Percentiles rank a stretch among this genome's conserved stretches.
These are phyloP conservation scores for Backusella mclennaniae DNA, from an alignment of 192 early-diverging fungal species.

Conservation along the genomic window DNA sequence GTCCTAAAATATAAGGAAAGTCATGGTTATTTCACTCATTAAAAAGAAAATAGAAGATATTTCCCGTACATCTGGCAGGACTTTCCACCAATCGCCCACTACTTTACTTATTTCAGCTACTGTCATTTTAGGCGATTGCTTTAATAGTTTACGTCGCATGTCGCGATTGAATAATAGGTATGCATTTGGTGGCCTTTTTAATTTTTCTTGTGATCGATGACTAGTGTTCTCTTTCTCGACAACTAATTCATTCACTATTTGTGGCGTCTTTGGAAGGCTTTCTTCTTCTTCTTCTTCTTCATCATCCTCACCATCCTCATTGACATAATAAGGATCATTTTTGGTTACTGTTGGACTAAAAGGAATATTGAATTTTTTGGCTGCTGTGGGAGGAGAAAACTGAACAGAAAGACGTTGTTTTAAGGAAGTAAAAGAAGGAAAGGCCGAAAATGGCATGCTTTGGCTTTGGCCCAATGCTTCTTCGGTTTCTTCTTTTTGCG, in stretches of 20 bases:
- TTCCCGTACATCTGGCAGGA: slow-evolving; percentile 36
- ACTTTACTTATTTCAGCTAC: slow-evolving; percentile 57
- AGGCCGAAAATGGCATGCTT: slow-evolving; percentile 17
- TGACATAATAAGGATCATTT: slow-evolving; percentile 6
- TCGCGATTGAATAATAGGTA: slow-evolving; percentile 62
- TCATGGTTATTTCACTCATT: not conserved
- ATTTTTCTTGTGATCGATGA: slow-evolving; percentile 23
- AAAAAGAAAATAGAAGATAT: not conserved
- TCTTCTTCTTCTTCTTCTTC: slow-evolving; percentile 5
- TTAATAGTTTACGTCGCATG: slow-evolving; percentile 54
- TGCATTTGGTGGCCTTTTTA: slow-evolving; percentile 61
- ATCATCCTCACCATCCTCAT: not conserved
- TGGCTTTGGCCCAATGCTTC: slow-evolving; percentile 21
- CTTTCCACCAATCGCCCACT: slow-evolving; percentile 55
- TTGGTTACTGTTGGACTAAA: not conserved
- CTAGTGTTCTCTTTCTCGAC: not conserved
- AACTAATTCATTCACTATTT: not conserved
- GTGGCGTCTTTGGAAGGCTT: not conserved
- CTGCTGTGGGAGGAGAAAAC: not conserved
- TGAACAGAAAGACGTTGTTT: slow-evolving; percentile 13
- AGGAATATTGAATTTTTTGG: not conserved
- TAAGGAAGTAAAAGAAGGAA: slow-evolving; percentile 20
- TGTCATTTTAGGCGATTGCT: slow-evolving; percentile 53
- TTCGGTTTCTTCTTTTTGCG: slow-evolving; percentile 29
- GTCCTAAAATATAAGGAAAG: slow-evolving; percentile 18